Evolutionary conservation across 139 green algal species (phyloP), one percentile per base, ranked within the genome.

Genomic region (Tetradesmus obliquus): DNA sequence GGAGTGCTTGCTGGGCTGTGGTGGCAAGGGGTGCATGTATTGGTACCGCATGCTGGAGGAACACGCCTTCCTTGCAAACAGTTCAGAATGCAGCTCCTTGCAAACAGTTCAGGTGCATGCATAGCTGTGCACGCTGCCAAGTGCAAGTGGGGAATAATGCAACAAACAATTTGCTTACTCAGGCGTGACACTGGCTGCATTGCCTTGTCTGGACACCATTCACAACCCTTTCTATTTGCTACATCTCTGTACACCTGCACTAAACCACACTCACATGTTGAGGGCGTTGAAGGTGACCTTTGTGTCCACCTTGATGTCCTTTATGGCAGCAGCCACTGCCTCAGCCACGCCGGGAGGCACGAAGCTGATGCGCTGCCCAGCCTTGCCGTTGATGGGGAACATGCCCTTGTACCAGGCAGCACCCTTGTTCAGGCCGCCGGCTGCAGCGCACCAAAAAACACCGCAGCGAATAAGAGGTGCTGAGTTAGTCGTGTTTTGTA

Each of bases 331-430:
- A 1, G 66, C 55, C 5, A 84, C 71, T 13, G 86, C 88, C 54
- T 86, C 74, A 57, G 10, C 66, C 8, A 91, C 22, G 13, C 24
- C 17, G n/a, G 76, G 62, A 80, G 88, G 76, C 79, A 86, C 84
- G n/a, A 91, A 66, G 20, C 51, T 19, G 7, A 90, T 45, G 5
- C 76, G 57, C 57, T 86, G 4, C 2, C 79, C 79, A 45, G 54
- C 79, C 17, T 13, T 66, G 57, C 79, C 88, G 3, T 79, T 58
- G 2, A 72, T 55, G 4, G 76, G 76, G 76, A 91, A 86, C 55
- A 91, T 55, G 20, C 51, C 55, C 79, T 91, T 83, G 55, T 87
- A 91, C 88, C 88, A 91, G 74, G 24, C 79, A 12, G 88, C 55
- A 51, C 8, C 84, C 22, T 71, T 69, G 54, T 87, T 85, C 51